Conservation (phyloP, 75 land plant genomes). For the Cupressus sempervirens region DNA sequence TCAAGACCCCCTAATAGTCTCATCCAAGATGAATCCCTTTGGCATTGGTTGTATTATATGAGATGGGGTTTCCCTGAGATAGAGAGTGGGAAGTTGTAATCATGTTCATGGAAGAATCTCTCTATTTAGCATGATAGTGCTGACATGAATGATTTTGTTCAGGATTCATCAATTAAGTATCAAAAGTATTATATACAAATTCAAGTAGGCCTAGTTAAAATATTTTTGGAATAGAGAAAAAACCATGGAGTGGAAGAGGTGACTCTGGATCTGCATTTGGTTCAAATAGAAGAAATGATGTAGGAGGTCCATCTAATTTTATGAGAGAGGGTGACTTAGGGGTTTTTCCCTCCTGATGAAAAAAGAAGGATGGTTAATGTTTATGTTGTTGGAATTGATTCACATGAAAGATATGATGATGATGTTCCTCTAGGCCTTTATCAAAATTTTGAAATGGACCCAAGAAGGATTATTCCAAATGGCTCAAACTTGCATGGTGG, state of each 20-base stretch:
- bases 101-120: too few species aligned
- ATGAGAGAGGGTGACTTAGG: slow-evolving; percentile 53
- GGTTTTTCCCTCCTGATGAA: slow-evolving; percentile 44
- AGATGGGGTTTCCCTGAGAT: too few species aligned
- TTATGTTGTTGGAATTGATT: slow-evolving; percentile 39
- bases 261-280: slow-evolving; percentile 36
- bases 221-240: too few species aligned
- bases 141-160: slow-evolving; percentile 38
- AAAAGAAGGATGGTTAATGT: slow-evolving; percentile 36
- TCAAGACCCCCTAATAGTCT: too few species aligned
- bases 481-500: slow-evolving; percentile 41
- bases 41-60: too few species aligned
- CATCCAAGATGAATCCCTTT: too few species aligned
- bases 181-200: slow-evolving; percentile 43
- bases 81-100: too few species aligned
- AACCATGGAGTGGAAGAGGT: slow-evolving; percentile 59
- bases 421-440: slow-evolving; percentile 47
- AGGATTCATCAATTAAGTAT: slow-evolving; percentile 33
- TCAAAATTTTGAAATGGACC: slow-evolving; percentile 34
- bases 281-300: slow-evolving; percentile 39
- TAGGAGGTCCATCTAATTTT: slow-evolving; percentile 33
- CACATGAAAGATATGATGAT: slow-evolving; percentile 42
- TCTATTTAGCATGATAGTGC: slow-evolving; percentile 44
- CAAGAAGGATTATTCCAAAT: slow-evolving; percentile 46
- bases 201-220: too few species aligned